phyloP scores from a whole-genome alignment of 306 rosid species.

The Prunus mira region DNA sequence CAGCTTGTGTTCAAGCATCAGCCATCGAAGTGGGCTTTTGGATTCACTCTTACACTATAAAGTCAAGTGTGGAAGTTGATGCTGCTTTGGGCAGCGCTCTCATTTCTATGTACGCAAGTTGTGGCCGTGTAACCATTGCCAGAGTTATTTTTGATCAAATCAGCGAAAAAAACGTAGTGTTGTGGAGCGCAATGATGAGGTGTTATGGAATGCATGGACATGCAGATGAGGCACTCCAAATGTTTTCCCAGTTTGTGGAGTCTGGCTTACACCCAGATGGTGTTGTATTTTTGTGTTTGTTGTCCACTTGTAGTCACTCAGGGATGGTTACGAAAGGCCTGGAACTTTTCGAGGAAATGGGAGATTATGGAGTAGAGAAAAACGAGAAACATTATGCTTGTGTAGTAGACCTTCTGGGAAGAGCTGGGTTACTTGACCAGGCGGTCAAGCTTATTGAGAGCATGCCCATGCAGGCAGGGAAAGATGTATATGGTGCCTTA shows the following conservation, averaged over 20 bases:
- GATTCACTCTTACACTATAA: constrained; percentile 62
- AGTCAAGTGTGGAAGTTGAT: constrained; percentile 52
- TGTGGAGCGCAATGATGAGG: constrained; percentile 72
- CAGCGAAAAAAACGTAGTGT: constrained; percentile 39
- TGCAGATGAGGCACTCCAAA: constrained; percentile 52
- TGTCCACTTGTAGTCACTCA: constrained; percentile 75
- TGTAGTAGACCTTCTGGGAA: constrained; percentile 76
- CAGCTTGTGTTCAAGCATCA: constrained; percentile 56
- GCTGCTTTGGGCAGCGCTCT: constrained; percentile 62
- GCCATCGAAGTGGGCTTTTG: constrained; percentile 59
- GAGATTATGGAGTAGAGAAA: constrained; percentile 50
- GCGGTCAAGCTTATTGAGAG: constrained; percentile 52
- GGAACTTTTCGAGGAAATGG: constrained; percentile 55
- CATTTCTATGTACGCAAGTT: constrained; percentile 61
- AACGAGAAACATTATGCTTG: constrained; percentile 67
- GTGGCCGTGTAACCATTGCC: constrained; percentile 55
- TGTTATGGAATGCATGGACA: constrained; percentile 72
- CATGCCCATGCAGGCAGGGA: constrained; percentile 74
- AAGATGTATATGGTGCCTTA: constrained; percentile 73
- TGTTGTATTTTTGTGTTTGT: constrained; percentile 48
- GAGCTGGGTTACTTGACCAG: constrained; percentile 60
- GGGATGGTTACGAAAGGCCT: constrained; percentile 60
- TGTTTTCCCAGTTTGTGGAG: constrained; percentile 49
- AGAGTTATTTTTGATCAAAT: constrained; percentile 46
- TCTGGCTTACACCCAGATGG: constrained; percentile 46